phyloP scores from a whole-genome alignment of 2,329 filamentous ascomycete genomes.

The Aureobasidium musti region DNA sequence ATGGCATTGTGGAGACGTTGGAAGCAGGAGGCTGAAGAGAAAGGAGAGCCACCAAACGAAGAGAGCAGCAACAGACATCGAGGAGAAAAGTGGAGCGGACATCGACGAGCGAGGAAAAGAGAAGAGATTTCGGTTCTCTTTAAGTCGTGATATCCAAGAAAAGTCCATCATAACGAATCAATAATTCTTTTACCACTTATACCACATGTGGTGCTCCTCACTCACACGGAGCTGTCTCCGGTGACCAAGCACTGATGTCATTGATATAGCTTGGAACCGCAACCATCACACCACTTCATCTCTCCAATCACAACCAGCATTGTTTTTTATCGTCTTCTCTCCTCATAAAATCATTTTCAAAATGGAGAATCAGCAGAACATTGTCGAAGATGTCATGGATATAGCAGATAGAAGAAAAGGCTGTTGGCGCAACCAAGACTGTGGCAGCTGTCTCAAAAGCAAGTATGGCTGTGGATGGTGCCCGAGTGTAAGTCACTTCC shows the following conservation, averaged over 20 bases:
- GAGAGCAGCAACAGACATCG: not conserved
- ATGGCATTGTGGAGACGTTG: not conserved
- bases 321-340: too few species aligned
- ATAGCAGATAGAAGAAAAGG: conserved; percentile 7
- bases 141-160: too few species aligned
- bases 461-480: conserved; percentile 49
- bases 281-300: not conserved
- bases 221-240: not conserved
- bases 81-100: not conserved
- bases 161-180: too few species aligned
- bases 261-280: not conserved
- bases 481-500: conserved; percentile 41
- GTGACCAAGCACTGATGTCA: conserved; percentile 7
- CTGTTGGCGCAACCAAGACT: conserved; percentile 42
- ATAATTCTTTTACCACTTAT: not conserved
- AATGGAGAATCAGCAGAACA: conserved; percentile 11
- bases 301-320: not conserved
- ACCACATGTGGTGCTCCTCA: too few species aligned
- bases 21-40: not conserved
- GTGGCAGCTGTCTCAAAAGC: conserved; percentile 38
- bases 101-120: not conserved
- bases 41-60: not conserved
- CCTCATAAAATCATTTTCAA: not conserved
- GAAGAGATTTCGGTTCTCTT: too few species aligned
- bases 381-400: conserved; percentile 7